Conservation (phyloP, 257 asterid species). For the Lavandula angustifolia region DNA sequence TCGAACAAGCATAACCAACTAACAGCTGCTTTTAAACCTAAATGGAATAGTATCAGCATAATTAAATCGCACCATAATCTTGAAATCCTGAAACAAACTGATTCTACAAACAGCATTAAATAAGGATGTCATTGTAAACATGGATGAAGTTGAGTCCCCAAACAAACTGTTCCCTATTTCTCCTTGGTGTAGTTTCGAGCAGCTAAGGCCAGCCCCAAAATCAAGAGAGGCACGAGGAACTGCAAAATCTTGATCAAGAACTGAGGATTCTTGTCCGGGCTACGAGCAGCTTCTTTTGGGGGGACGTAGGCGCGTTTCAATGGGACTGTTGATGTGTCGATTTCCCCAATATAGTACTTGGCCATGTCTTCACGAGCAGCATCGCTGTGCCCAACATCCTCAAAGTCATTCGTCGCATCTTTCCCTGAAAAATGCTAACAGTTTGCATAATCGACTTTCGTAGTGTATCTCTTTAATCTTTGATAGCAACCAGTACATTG, state of each 20-base stretch:
- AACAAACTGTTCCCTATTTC: too few relatives aligned
- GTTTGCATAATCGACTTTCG: not conserved
- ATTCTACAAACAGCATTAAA: too few relatives aligned
- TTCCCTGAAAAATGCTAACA: slow-evolving; percentile 51
- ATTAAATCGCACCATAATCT: too few relatives aligned
- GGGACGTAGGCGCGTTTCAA: slow-evolving; percentile 51
- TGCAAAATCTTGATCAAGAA: slow-evolving; percentile 68
- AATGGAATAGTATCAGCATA: too few relatives aligned
- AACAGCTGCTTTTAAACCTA: too few relatives aligned
- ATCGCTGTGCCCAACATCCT: slow-evolving; percentile 86
- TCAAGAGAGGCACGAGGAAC: slow-evolving; percentile 73
- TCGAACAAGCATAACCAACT: too few relatives aligned
- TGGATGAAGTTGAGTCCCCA: not conserved
- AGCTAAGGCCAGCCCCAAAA: slow-evolving; percentile 71
- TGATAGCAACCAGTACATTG: too few relatives aligned
- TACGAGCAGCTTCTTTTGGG: slow-evolving; percentile 42
- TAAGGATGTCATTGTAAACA: too few relatives aligned
- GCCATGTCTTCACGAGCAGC: slow-evolving; percentile 65
- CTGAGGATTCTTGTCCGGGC: slow-evolving; percentile 60
- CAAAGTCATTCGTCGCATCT: slow-evolving; percentile 82
- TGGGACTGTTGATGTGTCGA: slow-evolving; percentile 66
- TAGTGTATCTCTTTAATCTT: too few relatives aligned
- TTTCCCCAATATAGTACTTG: slow-evolving; percentile 66
- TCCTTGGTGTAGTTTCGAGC: slow-evolving; percentile 83
- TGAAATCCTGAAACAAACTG: too few relatives aligned